Evolutionary conservation across 176 grass and related monocot species (phyloP).

Genomic region (Olyra latifolia): DNA sequence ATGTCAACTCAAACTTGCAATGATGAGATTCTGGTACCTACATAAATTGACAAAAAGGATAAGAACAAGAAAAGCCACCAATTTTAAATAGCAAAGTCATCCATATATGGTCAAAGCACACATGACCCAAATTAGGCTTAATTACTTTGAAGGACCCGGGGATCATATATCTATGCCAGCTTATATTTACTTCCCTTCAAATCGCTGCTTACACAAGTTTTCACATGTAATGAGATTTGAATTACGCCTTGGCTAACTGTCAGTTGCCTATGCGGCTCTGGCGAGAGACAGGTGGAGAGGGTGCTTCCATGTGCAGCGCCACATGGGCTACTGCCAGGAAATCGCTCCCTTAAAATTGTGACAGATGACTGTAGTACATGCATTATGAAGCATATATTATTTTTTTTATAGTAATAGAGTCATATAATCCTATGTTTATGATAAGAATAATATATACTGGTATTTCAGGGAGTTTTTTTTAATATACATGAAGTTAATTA

Average conservation of each 20-base stretch:
- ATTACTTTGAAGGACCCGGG: background rate
- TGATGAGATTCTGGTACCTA: constrained; percentile 8
- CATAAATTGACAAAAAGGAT: background rate
- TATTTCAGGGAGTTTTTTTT: background rate
- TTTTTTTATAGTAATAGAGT: background rate
- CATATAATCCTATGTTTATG: background rate
- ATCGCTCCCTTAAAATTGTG: background rate
- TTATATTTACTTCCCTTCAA: background rate
- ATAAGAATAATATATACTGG: background rate
- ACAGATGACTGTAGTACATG: background rate
- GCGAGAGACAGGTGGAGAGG: no score
- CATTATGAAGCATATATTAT: background rate
- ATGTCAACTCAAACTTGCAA: background rate
- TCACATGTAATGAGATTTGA: background rate
- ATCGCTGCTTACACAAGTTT: background rate
- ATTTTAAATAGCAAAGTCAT: background rate
- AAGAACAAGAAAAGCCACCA: background rate
- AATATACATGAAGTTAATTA: background rate
- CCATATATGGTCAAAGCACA: background rate
- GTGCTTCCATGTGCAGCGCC: no score
- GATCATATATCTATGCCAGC: background rate
- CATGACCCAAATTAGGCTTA: background rate
- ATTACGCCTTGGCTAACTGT: no score
- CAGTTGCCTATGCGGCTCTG: no score
- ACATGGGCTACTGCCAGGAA: no score